phyloP scores from a whole-genome alignment of 2,329 filamentous ascomycete species.

The Sclerotinia borealis region DNA sequence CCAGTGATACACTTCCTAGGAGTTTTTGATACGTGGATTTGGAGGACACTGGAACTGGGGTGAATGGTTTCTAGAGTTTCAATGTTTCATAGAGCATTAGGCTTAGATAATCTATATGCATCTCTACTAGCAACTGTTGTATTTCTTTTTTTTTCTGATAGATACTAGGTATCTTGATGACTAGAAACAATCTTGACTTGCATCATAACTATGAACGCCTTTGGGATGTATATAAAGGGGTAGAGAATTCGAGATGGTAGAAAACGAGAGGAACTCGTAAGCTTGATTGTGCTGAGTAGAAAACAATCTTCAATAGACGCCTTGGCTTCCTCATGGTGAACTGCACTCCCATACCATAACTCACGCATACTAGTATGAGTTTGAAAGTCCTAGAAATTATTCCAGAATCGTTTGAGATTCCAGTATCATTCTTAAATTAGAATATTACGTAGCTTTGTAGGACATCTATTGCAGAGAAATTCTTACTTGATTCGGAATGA shows the following conservation, averaged over 20 bases:
- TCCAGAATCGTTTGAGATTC: too few relatives aligned
- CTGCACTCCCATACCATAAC: too few relatives aligned
- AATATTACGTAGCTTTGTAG: too few relatives aligned
- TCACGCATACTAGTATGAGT: too few relatives aligned
- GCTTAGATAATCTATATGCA: not conserved
- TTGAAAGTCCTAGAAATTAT: too few relatives aligned
- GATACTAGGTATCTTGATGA: not conserved
- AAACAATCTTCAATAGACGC: not conserved
- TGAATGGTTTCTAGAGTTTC: not conserved
- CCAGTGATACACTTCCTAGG: not conserved
- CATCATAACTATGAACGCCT: not conserved
- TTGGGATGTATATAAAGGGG: not conserved
- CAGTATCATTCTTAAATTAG: too few relatives aligned
- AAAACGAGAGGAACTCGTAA: too few relatives aligned
- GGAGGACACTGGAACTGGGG: not conserved
- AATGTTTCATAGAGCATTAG: not conserved
- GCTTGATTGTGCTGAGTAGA: not conserved
- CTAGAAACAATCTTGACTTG: not conserved
- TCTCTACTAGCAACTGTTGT: not conserved
- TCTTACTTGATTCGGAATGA: too few relatives aligned
- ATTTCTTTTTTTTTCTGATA: too few relatives aligned
- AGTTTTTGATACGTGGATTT: not conserved
- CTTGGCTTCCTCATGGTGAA: not conserved
- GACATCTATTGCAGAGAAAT: too few relatives aligned
- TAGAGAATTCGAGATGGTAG: not conserved